Evolutionary conservation across 257 asterid species (phyloP), one percentile per base, ranked within the genome.

Genomic region (Rehmannia glutinosa): DNA sequence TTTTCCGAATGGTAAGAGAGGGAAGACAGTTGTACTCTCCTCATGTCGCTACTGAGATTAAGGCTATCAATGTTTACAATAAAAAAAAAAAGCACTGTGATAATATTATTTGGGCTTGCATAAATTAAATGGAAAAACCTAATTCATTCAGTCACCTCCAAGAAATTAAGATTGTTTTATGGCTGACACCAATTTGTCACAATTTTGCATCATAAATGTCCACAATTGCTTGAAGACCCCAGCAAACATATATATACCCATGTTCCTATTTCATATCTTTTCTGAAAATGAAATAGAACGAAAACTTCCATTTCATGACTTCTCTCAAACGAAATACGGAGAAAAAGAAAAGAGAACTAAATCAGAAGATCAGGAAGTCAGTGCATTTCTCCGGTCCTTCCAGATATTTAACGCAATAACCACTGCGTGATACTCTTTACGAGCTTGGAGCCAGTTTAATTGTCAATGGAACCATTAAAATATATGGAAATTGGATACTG

Each of bases 371-470:
- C 38, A 43, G 62, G 73, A 15, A 41, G 58, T 42, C 0, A 12
- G n/a, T 69, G 19, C n/a, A n/a, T 30, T 15, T 8, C 30, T 59
- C 55, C 1, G 6, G 30, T 47, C 68, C 53, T 47, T 15, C 28
- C 9, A 36, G 25, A 9, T 7, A n/a, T 15, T 33, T 3, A 49
- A 24, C 5, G 43, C 55, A 60, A 55, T 4, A 57, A 33, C 11
- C 6, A 39, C 33, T n/a, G 41, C 21, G 41, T 23, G 20, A 54
- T 38, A 45, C 68, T 33, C 54, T 12, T 53, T 30, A 51, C 43
- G 41, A 19, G 38, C 33, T 69, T 59, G 58, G 38, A 51, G 45
- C 70, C 42, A 35, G 67, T 65, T 42, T 66, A 58, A 49, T 35
- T 25, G 65, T 28, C 28, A 47, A 36, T 46, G 30, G 39, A 68